phyloP scores from a whole-genome alignment of 176 grass and related monocot genomes.

The Oryza longistaminata region DNA sequence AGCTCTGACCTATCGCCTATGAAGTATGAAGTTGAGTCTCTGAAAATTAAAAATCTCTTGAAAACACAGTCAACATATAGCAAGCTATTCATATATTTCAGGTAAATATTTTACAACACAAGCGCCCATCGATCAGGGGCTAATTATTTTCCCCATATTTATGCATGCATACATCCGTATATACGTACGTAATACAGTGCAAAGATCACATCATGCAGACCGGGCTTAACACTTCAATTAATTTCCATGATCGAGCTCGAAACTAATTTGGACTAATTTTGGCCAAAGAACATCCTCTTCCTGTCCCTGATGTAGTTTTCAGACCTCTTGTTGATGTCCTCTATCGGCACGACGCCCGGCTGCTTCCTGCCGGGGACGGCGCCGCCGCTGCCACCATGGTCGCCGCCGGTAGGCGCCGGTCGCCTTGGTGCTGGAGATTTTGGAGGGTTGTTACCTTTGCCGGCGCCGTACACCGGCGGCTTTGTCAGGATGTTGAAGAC shows the following conservation, averaged over 20 bases:
- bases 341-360: not conserved
- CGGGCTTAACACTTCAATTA: not conserved
- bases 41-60: too few species aligned
- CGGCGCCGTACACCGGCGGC: not conserved
- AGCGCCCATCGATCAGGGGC: not conserved
- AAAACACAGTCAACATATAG: too few species aligned
- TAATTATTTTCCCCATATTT: not conserved
- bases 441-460: not conserved
- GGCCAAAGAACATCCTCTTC: conserved; percentile 38
- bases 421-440: not conserved
- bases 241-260: not conserved
- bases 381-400: too few species aligned
- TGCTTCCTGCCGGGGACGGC: not conserved
- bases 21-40: too few species aligned
- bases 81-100: not conserved
- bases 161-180: not conserved
- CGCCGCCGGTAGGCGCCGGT: too few species aligned
- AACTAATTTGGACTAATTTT: not conserved
- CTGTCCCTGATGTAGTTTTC: conserved; percentile 46
- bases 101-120: not conserved
- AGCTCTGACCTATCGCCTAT: too few species aligned
- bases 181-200: not conserved
- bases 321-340: conserved; percentile 49
- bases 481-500: not conserved
- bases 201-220: not conserved